Evolutionary conservation across 129 eudicot genomes (phyloP), one percentile per base, ranked within the genome.

Genomic region (Pulicaria dysenterica): DNA sequence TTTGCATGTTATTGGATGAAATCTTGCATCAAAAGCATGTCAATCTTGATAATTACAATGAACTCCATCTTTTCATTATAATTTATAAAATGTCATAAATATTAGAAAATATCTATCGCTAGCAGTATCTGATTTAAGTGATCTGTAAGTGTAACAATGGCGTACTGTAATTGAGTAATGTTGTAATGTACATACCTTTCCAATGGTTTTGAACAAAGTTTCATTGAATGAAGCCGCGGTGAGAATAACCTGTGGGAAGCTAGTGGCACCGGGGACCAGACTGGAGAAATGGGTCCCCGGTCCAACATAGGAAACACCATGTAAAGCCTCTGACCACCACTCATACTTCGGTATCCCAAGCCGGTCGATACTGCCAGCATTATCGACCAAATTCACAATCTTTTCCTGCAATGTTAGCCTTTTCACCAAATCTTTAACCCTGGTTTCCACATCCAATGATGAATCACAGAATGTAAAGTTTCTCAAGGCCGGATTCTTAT

Each of bases 311-410:
- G 98, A 90, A 3, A 94, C 93, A 0, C 98, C 98, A 34, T 94
- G 98, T 49, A 94, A 72, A 3, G 96, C 97, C 82, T 94, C 98
- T 0, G 98, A 90, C 98, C 98, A 94, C 98, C 97, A 94, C 70
- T 94, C 91, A 65, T 94, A 94, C 47, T 75, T 84, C 0, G 97
- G 97, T 8, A 94, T 86, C 41, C 98, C 98, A 2, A 94, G 93
- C 75, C 98, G 76, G 36, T 75, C 75, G 38, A 86, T 83, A 7
- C 86, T 83, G 17, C 75, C 86, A 0, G 98, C 84, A 31, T 68
- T 78, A 70, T 87, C 71, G 16, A 84, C 92, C 77, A 90, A 69
- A 70, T 74, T 80, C 47, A 77, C 82, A 64, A 94, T 79, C 78
- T 94, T 94, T 77, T 94, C 98, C 34, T 77, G 83, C 85, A 94